Percentiles rank a stretch among this genome's conserved stretches.
phyloP scores from a whole-genome alignment of 164 flowering plant genomes.

The Taxillus chinensis region DNA sequence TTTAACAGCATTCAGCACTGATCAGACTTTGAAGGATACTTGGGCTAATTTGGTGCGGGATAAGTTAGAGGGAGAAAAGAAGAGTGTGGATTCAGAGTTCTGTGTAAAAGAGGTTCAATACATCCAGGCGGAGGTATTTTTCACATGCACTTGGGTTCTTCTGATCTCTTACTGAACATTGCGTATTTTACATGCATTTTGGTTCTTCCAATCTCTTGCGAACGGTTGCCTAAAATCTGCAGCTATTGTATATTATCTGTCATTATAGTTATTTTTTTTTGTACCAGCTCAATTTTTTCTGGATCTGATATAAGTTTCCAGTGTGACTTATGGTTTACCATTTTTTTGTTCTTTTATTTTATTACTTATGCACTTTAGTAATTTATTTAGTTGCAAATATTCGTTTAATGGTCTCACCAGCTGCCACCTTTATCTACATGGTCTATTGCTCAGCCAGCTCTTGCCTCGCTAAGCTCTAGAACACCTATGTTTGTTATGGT shows the following conservation, averaged over 20 bases:
- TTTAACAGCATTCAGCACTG: slow-evolving; percentile 63
- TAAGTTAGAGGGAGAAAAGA: slow-evolving; percentile 78
- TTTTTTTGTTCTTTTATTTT: not conserved
- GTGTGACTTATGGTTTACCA: not conserved
- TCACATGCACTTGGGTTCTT: not conserved
- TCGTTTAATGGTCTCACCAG: not conserved
- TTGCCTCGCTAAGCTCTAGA: not conserved
- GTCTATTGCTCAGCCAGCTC: not conserved
- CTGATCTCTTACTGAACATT: not conserved
- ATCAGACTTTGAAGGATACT: slow-evolving; percentile 56
- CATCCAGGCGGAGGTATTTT: slow-evolving; percentile 87
- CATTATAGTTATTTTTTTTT: no score
- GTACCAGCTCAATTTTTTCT: not conserved
- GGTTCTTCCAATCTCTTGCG: no score
- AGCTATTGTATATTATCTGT: not conserved
- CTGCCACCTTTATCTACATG: not conserved
- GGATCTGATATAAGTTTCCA: not conserved
- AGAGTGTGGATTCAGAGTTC: slow-evolving; percentile 83
- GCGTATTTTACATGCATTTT: no score
- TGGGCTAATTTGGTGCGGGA: slow-evolving; percentile 83
- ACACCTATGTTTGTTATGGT: no score
- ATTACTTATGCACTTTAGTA: not conserved
- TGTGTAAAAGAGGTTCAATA: slow-evolving; percentile 93
- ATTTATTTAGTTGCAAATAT: not conserved
- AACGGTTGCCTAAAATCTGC: no score